These are phyloP conservation scores for Fusarium nurragi DNA, from an alignment of 2,329 filamentous ascomycete species.

Conservation along the genomic window DNA sequence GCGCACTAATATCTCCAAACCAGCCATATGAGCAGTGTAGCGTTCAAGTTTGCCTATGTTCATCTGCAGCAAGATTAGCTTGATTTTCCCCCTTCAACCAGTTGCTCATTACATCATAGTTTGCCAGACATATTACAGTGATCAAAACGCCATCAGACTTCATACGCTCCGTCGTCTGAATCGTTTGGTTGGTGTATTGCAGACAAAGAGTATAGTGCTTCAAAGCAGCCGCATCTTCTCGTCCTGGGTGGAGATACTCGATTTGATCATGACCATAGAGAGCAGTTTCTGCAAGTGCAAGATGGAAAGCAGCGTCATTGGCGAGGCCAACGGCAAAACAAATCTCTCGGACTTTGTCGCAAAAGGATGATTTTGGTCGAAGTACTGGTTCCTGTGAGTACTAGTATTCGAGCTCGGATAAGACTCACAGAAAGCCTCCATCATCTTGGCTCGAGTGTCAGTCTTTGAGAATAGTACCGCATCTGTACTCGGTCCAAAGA, in stretches of 20 bases:
- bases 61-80: neutral
- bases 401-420: neutral
- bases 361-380: conserved; percentile 3
- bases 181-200: neutral
- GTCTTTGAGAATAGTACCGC: neutral
- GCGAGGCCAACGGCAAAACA: conserved; percentile 8
- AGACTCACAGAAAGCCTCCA: conserved; percentile 4
- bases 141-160: neutral
- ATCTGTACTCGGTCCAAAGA: neutral
- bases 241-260: neutral
- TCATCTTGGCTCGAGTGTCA: neutral
- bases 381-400: neutral
- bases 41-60: conserved; percentile 4
- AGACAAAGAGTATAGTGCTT: conserved; percentile 2
- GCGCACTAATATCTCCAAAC: neutral
- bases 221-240: neutral
- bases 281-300: neutral
- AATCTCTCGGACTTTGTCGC: conserved; percentile 2
- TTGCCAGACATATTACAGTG: conserved; percentile 2
- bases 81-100: too few species aligned
- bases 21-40: neutral
- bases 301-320: neutral
- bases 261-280: neutral
- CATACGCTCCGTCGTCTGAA: neutral
- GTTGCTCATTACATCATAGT: neutral